Percentiles rank a stretch among this genome's conserved stretches.
phyloP scores from a whole-genome alignment of 169 alveolate genomes.

The Plasmodium sp. region DNA sequence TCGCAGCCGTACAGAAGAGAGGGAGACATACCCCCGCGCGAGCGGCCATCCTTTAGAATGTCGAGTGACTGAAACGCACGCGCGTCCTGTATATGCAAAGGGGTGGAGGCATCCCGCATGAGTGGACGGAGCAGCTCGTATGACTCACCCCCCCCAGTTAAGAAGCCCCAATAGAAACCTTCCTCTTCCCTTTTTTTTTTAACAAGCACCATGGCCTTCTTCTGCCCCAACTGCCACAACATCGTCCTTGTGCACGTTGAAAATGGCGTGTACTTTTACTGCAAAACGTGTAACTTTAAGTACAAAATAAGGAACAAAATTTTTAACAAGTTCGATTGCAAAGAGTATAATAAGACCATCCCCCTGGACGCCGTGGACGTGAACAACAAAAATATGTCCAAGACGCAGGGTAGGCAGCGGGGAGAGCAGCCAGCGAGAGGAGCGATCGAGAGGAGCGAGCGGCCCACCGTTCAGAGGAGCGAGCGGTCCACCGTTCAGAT shows the following conservation, averaged over 20 bases:
- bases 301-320: constrained; percentile 68
- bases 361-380: constrained; percentile 71
- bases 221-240: constrained; percentile 81
- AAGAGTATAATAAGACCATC: constrained; percentile 22
- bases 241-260: constrained; percentile 56
- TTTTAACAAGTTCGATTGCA: constrained; percentile 46
- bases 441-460: no score
- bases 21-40: not conserved
- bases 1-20: not conserved
- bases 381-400: constrained; percentile 70
- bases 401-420: constrained; percentile 59
- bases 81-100: not conserved
- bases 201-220: constrained; percentile 73
- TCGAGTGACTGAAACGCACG: not conserved
- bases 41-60: not conserved
- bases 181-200: not conserved
- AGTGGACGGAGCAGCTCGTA: not conserved
- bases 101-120: not conserved
- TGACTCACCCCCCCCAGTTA: not conserved
- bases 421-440: not conserved
- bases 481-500: not conserved
- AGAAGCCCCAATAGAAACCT: not conserved
- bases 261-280: constrained; percentile 52
- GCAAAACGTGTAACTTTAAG: constrained; percentile 56
- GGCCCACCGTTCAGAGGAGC: no score